Base-by-base conservation (phyloP, 768 basidiomycete species). In the Lactifluus echinatus region DNA sequence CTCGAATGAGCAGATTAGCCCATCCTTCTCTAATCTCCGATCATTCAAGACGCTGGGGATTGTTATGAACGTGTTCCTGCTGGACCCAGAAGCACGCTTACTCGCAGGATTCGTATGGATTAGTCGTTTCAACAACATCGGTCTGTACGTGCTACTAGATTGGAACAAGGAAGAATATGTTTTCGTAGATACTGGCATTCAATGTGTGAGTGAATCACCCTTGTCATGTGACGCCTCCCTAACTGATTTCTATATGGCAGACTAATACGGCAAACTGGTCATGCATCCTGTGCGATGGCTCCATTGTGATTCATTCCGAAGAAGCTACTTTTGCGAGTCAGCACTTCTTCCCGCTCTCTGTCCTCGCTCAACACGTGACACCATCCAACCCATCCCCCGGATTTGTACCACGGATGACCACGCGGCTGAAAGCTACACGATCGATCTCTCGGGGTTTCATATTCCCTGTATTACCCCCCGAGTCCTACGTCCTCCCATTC, bases 11-110 rank as follows among this genome's bases (percentile, higher is more conserved):
- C 40, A 44, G 26, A 43, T 50, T 4, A 43, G 47, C 12, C 85
- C 85, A 1, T 55, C 71, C 1, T 87, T 87, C 64, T 77, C 76
- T 8, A 76, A 74, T 48, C 75, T 85, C n/a, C 79, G 82, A 19
- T 74, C 77, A 11, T 87, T 87, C 64, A 77, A 77, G 61, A 85
- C 82, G 0, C 74, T 75, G 0, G 85, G 85, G 3, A 78, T 83
- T 12, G 85, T 87, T 12, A 86, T 87, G 84, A 87, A 87, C 62
- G 81, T 88, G 28, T 88, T 87, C 65, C 73, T 88, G 24, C 75
- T 88, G 29, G 85, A 87, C 63, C 84, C 85, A 0, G 73, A 77
- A 4, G 74, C 75, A 44, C 72, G 82, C 40, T 69, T 87, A 19
- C 65, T 87, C 42, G 81, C 82, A 11, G 85, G 84, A 4, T 87